Percentiles rank a stretch among this genome's conserved stretches.
Conservation (phyloP, 176 grass and related monocot genomes). For the Lolium perenne region DNA sequence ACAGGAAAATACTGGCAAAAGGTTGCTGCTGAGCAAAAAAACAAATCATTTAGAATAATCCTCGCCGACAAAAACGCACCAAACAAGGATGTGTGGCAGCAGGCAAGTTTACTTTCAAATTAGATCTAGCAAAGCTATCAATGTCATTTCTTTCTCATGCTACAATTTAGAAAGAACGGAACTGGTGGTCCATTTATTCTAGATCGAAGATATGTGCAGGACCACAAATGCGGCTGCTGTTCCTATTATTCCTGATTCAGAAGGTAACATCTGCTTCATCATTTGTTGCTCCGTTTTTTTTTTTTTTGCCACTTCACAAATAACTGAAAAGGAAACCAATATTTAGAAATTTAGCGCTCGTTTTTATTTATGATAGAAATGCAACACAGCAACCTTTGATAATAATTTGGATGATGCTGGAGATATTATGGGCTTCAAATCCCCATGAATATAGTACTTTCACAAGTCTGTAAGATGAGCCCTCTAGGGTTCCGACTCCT, state of each 20-base stretch:
- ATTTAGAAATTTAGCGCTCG: not conserved
- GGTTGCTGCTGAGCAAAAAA: conserved; percentile 68
- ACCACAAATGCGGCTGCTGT: conserved; percentile 71
- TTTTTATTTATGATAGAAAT: conserved; percentile 28
- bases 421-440: not conserved
- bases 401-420: not conserved
- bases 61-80: conserved; percentile 97
- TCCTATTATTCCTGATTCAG: conserved; percentile 82
- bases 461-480: not conserved
- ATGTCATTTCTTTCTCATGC: not conserved
- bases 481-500: too few species aligned
- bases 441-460: not conserved
- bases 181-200: conserved; percentile 39
- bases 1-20: conserved; percentile 85
- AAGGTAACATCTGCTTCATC: conserved; percentile 59
- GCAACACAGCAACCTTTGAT: not conserved
- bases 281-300: conserved; percentile 23
- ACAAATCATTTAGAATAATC: conserved; percentile 79
- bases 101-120: conserved; percentile 57
- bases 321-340: not conserved
- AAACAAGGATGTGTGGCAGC: conserved; percentile 83
- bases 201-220: conserved; percentile 88
- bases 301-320: not conserved
- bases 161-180: conserved; percentile 30
- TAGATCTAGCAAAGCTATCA: not conserved